These are phyloP conservation scores for Penicillium pancosmium DNA, from an alignment of 495 filamentous ascomycete species.

Conservation along the genomic window DNA sequence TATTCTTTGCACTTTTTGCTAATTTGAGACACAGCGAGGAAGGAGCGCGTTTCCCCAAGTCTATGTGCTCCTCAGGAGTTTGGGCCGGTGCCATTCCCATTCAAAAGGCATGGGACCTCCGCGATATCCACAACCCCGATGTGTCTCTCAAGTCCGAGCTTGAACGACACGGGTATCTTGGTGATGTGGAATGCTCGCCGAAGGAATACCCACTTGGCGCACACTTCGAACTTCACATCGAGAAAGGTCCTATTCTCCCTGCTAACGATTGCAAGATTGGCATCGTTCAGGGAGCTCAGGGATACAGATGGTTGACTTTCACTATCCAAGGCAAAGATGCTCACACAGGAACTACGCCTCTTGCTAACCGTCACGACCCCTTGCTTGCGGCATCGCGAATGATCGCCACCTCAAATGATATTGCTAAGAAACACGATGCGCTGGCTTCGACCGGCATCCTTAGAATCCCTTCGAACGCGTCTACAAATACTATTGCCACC, in stretches of 20 bases:
- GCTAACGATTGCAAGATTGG: slow-evolving; percentile 59
- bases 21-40: slow-evolving; percentile 54
- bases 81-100: slow-evolving; percentile 68
- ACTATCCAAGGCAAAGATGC: slow-evolving; percentile 62
- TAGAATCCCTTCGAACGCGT: slow-evolving; percentile 56
- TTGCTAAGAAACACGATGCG: slow-evolving; percentile 53
- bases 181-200: slow-evolving; percentile 35
- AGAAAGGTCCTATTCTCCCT: slow-evolving; percentile 73
- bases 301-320: slow-evolving; percentile 66
- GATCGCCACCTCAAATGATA: slow-evolving; percentile 63
- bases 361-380: slow-evolving; percentile 55
- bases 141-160: slow-evolving; percentile 59
- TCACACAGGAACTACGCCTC: slow-evolving; percentile 76
- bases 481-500: slow-evolving; percentile 72
- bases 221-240: slow-evolving; percentile 81
- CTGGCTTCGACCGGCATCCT: slow-evolving; percentile 71
- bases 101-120: slow-evolving; percentile 59
- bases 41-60: slow-evolving; percentile 75
- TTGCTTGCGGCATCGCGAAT: slow-evolving; percentile 66
- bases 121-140: slow-evolving; percentile 53
- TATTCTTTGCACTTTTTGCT: slow-evolving; percentile 23
- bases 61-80: slow-evolving; percentile 75
- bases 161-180: slow-evolving; percentile 68
- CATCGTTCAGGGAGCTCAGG: slow-evolving; percentile 64
- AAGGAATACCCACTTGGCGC: slow-evolving; percentile 56